Evolutionary conservation across 139 green algal species (phyloP).

Genomic region (Chlorella ohadii): DNA sequence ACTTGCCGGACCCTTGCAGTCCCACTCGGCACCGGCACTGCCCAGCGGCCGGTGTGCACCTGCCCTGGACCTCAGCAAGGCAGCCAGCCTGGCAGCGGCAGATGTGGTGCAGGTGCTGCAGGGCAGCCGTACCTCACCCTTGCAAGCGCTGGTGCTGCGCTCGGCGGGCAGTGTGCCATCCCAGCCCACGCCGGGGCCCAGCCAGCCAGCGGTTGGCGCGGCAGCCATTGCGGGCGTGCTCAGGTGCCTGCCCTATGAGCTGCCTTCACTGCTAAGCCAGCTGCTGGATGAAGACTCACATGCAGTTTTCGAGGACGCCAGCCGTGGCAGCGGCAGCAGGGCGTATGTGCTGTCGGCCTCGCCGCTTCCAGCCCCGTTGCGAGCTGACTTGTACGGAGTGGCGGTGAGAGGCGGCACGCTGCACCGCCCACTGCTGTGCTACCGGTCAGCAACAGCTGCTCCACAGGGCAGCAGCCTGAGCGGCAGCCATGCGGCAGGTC

Average conservation of each 20-base stretch:
- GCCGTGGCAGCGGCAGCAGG: background rate
- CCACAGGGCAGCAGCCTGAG: too few species aligned
- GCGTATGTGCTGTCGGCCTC: background rate
- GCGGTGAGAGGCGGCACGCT: background rate
- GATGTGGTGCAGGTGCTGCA: background rate
- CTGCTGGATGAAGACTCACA: background rate
- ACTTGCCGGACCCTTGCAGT: background rate
- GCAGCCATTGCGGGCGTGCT: slow-evolving; percentile 12
- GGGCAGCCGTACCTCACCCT: background rate
- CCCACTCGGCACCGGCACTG: too few species aligned
- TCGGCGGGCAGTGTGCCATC: background rate
- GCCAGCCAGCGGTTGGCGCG: background rate
- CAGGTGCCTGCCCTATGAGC: slow-evolving; percentile 14
- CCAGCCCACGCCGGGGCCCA: background rate
- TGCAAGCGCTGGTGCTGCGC: background rate
- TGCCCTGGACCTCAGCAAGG: background rate
- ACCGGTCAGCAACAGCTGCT: too few species aligned
- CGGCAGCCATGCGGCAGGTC: too few species aligned
- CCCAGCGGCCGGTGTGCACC: too few species aligned
- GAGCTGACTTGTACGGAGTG: slow-evolving; percentile 12
- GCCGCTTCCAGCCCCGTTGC: background rate
- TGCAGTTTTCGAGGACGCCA: background rate
- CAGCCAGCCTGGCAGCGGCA: background rate
- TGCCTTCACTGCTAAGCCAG: background rate
- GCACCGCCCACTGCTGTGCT: background rate